Evolutionary conservation across 2,329 filamentous ascomycete genomes (phyloP).

Genomic region (Phaeosphaeriaceae sp.): DNA sequence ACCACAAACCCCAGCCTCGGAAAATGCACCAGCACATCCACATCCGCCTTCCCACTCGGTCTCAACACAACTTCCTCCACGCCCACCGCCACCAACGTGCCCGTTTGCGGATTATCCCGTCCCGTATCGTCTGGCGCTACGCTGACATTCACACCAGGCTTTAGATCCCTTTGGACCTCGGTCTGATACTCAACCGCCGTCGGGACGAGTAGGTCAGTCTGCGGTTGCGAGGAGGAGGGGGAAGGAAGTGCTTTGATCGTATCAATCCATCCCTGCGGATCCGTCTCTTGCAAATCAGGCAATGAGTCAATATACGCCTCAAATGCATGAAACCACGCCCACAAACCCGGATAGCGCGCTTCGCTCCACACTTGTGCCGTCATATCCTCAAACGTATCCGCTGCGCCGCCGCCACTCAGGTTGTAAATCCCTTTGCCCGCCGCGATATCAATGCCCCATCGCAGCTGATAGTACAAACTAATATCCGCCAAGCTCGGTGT

Average conservation of each 20-base stretch:
- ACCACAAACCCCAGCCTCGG: constrained; percentile 51
- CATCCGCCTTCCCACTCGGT: constrained; percentile 36
- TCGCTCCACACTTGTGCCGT: constrained; percentile 45
- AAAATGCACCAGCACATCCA: constrained; percentile 50
- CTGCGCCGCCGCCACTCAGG: constrained; percentile 44
- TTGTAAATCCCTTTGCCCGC: constrained; percentile 43
- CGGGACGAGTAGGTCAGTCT: constrained; percentile 38
- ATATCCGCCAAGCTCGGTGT: constrained; percentile 48
- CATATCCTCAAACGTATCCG: constrained; percentile 26
- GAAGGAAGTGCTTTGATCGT: constrained; percentile 2
- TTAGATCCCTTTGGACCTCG: constrained; percentile 39
- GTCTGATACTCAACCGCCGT: constrained; percentile 31
- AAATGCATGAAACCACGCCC: constrained; percentile 46
- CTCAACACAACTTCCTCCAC: constrained; percentile 51
- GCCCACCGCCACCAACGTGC: constrained; percentile 44
- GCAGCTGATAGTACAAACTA: constrained; percentile 48
- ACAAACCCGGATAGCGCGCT: constrained; percentile 46
- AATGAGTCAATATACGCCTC: constrained; percentile 41
- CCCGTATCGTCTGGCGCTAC: constrained; percentile 53
- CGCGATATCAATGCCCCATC: constrained; percentile 50
- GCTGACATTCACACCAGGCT: constrained; percentile 37
- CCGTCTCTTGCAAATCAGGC: constrained; percentile 30
- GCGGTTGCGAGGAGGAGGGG: no score
- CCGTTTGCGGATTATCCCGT: constrained; percentile 46
- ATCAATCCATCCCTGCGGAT: constrained; percentile 20